These are phyloP conservation scores for Phoma sp. DNA, from an alignment of 2,329 filamentous ascomycete species.

Conservation along the genomic window DNA sequence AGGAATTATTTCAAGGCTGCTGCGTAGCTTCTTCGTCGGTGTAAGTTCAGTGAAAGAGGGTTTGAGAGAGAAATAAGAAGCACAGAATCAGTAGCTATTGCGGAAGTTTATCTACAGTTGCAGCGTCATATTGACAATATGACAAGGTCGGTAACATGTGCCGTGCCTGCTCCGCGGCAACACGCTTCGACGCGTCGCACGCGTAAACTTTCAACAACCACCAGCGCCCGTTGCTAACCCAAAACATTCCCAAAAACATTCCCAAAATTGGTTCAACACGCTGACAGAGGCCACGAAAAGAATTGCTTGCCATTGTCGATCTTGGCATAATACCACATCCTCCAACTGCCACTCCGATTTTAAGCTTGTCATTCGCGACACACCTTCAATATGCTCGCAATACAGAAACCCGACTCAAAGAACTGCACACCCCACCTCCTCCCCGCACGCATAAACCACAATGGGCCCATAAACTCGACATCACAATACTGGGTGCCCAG, in stretches of 20 bases:
- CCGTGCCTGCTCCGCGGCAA: conserved; percentile 14
- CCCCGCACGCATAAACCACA: conserved; percentile 80
- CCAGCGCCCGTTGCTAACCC: too few relatives aligned
- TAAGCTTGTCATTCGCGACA: too few relatives aligned
- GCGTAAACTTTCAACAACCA: conserved; percentile 2
- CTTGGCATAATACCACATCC: too few relatives aligned
- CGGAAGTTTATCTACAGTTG: background rate
- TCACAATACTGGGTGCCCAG: conserved; percentile 74
- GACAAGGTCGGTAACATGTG: background rate
- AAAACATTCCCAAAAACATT: too few relatives aligned
- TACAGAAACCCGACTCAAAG: conserved; percentile 41
- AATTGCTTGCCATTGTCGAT: too few relatives aligned
- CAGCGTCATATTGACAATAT: conserved; percentile 7
- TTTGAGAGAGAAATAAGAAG: background rate
- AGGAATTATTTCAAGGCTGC: too few relatives aligned
- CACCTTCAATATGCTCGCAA: conserved; percentile 52
- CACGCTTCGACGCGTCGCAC: conserved; percentile 20
- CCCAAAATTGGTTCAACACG: too few relatives aligned
- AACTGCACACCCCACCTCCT: conserved; percentile 72
- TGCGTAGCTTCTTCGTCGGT: too few relatives aligned
- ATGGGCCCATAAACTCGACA: conserved; percentile 70
- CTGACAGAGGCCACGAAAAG: too few relatives aligned
- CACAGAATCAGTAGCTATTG: background rate
- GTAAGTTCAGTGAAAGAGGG: too few relatives aligned
- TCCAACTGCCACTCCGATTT: too few relatives aligned